Evolutionary conservation across 2,329 filamentous ascomycete genomes (phyloP).

Genomic region (Calonectria crousiana): DNA sequence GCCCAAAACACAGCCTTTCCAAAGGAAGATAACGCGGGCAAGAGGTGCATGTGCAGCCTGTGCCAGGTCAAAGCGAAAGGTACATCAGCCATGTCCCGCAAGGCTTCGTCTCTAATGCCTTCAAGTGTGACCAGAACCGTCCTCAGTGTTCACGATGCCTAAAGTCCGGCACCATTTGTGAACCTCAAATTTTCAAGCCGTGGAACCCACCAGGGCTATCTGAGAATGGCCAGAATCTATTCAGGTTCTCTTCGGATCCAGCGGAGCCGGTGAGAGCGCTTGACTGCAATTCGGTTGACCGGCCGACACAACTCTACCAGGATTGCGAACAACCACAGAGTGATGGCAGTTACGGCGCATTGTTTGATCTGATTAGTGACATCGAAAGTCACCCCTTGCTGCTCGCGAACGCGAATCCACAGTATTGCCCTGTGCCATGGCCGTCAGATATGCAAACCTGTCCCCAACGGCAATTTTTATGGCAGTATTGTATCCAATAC

Average conservation of each 20-base stretch:
- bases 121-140: not conserved
- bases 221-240: not conserved
- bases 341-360: not conserved
- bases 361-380: not conserved
- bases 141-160: not conserved
- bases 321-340: not conserved
- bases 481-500: not conserved
- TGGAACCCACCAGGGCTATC: not conserved
- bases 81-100: not conserved
- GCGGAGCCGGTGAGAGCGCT: not conserved
- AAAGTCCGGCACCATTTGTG: not conserved
- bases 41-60: not conserved
- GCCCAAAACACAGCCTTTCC: not conserved
- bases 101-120: not conserved
- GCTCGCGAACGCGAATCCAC: not conserved
- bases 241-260: not conserved
- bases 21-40: not conserved
- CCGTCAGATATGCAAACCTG: not conserved
- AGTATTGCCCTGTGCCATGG: not conserved
- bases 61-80: not conserved
- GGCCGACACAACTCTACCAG: not conserved
- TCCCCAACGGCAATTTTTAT: not conserved
- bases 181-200: not conserved
- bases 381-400: not conserved
- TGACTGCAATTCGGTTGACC: not conserved